Conservation (phyloP, 2,329 filamentous ascomycete genomes). For the Alternaria atra region DNA sequence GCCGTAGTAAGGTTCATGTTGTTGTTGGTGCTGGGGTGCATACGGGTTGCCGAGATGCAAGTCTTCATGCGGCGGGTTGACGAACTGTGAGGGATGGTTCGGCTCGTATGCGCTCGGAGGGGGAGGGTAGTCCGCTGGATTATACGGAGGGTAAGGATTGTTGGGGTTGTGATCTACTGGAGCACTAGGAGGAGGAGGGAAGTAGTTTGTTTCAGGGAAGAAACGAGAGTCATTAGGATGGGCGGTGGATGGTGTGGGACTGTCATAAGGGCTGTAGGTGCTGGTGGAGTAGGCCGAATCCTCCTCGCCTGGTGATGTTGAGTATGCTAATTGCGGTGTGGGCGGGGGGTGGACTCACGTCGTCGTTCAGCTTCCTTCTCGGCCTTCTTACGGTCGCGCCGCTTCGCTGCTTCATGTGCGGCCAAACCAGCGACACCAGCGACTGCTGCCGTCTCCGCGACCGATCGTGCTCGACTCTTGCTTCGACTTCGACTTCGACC, state of each 20-base stretch:
- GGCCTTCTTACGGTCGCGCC: constrained; percentile 64
- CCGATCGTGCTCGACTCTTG: constrained; percentile 59
- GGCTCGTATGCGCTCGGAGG: constrained; percentile 35
- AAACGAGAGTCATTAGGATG: constrained; percentile 45
- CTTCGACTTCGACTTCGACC: constrained; percentile 52
- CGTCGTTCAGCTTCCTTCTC: constrained; percentile 61
- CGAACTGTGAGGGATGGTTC: constrained; percentile 40
- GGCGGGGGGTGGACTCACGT: constrained; percentile 53
- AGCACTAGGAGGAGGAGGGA: constrained; percentile 57
- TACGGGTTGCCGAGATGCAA: constrained; percentile 41
- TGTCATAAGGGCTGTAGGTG: constrained; percentile 41
- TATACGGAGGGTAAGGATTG: constrained; percentile 43
- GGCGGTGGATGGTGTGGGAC: constrained; percentile 46
- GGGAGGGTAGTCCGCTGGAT: constrained; percentile 57
- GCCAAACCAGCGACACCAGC: constrained; percentile 66
- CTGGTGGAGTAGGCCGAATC: constrained; percentile 47
- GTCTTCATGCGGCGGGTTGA: constrained; percentile 43
- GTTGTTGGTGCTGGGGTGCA: constrained; percentile 31
- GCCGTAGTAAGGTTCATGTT: constrained; percentile 41
- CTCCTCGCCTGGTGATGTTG: constrained; percentile 41
- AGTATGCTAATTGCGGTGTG: constrained; percentile 27
- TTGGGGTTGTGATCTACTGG: constrained; percentile 41
- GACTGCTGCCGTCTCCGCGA: constrained; percentile 65
- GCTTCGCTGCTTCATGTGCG: constrained; percentile 66
- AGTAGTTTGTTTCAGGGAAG: constrained; percentile 59